Conservation (phyloP, 768 basidiomycete genomes). For the Podaxis carcinomalis region DNA sequence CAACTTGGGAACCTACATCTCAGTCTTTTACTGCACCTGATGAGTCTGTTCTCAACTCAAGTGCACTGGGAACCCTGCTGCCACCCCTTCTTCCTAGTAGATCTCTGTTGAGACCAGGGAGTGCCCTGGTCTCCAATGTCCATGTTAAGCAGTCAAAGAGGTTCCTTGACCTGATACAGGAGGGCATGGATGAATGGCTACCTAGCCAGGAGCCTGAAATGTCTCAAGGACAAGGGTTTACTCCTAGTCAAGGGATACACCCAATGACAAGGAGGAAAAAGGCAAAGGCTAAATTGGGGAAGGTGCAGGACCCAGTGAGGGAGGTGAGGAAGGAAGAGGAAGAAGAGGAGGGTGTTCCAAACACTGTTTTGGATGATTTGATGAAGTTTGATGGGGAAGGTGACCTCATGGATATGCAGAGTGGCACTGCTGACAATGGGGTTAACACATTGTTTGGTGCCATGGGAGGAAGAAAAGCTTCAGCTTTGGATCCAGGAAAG, state of each 20-base stretch:
- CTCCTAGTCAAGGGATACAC: neutral
- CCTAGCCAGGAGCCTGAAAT: neutral
- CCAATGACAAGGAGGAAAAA: neutral
- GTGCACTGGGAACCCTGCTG: neutral
- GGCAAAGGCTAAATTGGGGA: slow-evolving; percentile 1
- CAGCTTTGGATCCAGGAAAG: slow-evolving; percentile 4
- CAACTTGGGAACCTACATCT: neutral
- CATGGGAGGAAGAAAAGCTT: neutral
- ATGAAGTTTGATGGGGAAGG: neutral
- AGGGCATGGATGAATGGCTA: neutral
- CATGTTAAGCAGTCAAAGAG: neutral
- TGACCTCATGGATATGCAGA: neutral
- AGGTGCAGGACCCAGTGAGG: neutral
- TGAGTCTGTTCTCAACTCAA: neutral
- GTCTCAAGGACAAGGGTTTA: neutral
- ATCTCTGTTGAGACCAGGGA: neutral
- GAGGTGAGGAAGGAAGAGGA: neutral
- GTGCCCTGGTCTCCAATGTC: neutral
- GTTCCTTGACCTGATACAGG: neutral
- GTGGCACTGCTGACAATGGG: neutral
- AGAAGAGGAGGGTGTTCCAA: slow-evolving; percentile 1
- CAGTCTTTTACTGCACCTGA: neutral
- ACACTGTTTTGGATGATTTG: slow-evolving; percentile 1
- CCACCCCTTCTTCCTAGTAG: neutral
- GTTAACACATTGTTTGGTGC: neutral